Base-by-base conservation (phyloP, 75 land plant genomes). In the Gnetum montanum region DNA sequence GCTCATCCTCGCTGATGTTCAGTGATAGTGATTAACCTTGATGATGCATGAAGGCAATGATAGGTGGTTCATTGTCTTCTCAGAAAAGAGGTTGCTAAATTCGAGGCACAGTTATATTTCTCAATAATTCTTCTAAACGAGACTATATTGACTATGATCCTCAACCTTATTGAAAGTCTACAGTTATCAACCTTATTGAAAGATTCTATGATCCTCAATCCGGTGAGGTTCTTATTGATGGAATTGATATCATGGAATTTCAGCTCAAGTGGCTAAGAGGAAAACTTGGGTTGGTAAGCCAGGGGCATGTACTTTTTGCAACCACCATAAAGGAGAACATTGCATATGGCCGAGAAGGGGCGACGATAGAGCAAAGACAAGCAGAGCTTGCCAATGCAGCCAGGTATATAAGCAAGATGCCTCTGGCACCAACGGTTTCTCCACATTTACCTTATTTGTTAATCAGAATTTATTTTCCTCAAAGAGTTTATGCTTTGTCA, bases 261-360 rank as follows among this genome's bases (percentile, higher is more conserved):
- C 50, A 68, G 13, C 68, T 68, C 34, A 50, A 47, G 46, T 64
- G 49, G 13, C 46, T 68, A 6, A 67, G 52, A 28, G 43, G 46
- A 25, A 34, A 68, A 38, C 61, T 68, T 50, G 70, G 51, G 15
- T 63, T 68, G 47, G 70, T 68, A 4, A 58, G 54, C 6, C 68
- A 68, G 58, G 67, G 62, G n/a, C 65, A 66, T 8, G 37, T 36
- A 18, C 34, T 68, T 38, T 68, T 68, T 68, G 70, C 58, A 53
- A 36, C 49, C 34, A 62, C 54, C n/a, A 68, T 68, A 37, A 43
- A 54, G 25, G 66, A 68, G 2, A 68, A 68, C 47, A 62, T 68
- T 18, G 20, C 40, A 28, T 68, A 68, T 43, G 70, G 70, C 1
- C 35, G 47, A 62, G 26, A 65, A 16, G 41, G 62, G 30, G 65